Evolutionary conservation across 768 basidiomycete species (phyloP).

Genomic region (Crassisporium funariophilum): DNA sequence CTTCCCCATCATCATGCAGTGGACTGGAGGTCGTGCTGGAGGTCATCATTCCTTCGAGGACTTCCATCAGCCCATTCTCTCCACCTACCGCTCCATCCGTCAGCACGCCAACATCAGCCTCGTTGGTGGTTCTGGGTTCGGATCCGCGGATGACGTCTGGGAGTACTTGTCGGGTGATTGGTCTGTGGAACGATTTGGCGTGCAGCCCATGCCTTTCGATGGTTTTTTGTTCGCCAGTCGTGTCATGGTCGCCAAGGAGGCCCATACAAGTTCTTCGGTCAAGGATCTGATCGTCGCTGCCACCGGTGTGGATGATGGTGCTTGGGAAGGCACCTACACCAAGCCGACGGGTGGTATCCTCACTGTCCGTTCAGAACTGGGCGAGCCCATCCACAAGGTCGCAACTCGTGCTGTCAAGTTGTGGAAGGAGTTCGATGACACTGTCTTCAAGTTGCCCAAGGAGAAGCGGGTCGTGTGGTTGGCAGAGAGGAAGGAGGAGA

Average conservation of each 20-base stretch:
- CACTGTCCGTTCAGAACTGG: conserved; percentile 96
- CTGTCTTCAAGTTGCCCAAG: conserved; percentile 92
- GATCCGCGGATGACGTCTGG: conserved; percentile 93
- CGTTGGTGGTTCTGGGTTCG: conserved; percentile 94
- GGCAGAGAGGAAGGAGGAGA: conserved; percentile 80
- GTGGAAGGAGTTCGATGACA: conserved; percentile 99
- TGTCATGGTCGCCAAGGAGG: conserved; percentile 99
- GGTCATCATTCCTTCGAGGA: conserved; percentile 99
- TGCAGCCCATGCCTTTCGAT: conserved; percentile 98
- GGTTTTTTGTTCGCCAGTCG: conserved; percentile 96
- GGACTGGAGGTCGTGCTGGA: conserved; percentile 99
- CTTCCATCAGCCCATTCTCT: conserved; percentile 93
- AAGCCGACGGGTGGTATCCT: conserved; percentile 96
- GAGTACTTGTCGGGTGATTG: conserved; percentile 97
- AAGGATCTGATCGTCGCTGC: conserved; percentile 97
- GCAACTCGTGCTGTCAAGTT: conserved; percentile 96
- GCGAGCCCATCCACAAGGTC: conserved; percentile 99
- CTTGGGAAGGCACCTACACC: conserved; percentile 94
- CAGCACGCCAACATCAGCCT: conserved; percentile 87
- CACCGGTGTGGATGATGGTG: conserved; percentile 83
- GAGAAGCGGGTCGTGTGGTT: conserved; percentile 95
- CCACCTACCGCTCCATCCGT: conserved; percentile 89
- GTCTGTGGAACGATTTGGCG: conserved; percentile 77
- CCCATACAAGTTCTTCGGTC: conserved; percentile 91
- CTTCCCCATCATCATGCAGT: conserved; percentile 97